Base-by-base conservation (phyloP, 2,329 filamentous ascomycete genomes). In the Rhexocercosporidium sp. region DNA sequence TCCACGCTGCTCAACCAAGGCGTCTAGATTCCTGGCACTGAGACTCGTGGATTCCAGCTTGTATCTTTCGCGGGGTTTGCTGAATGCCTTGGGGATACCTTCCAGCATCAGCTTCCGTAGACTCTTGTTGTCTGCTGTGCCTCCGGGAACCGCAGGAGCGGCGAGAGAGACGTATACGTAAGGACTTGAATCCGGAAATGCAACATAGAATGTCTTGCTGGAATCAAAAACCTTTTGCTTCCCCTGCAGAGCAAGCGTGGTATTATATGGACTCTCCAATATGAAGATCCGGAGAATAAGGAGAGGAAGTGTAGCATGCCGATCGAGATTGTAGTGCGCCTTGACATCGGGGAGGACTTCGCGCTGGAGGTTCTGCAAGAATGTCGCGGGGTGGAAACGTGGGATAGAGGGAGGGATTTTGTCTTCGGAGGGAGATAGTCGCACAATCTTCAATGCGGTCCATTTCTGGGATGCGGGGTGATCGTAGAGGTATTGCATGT, bases 61-160 rank as follows among this genome's bases (percentile, higher is more conserved):
- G 71, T 92, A 95, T 34, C 93, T 85, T 69, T 90, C 86, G 34
- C 90, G 86, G 0, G 92, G 91, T 16, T 89, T 85, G 0, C 92
- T 96, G 14, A 97, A 84, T 0, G 93, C 93, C 74, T 93, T 94
- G 0, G 93, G 92, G 8, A 97, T 89, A 1, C 92, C 92, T 69
- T 94, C 90, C 34, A 94, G 83, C 4, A 96, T 87, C 3, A 96
- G 82, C 46, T 86, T 88, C 64, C 90, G 87, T 29, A 96, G 80
- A 72, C 88, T 91, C 59, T 86, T 86, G 4, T 84, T 82, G 67
- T 92, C 90, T 4, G 70, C 59, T 53, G 62, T 80, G 0, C 79
- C 74, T 12, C 81, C 62, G 3, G 56, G 62, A 12, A 54, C 22
- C 11, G 59, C 22, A 7, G 60, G 18, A 11, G 66, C 37, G 69